Conservation (phyloP, 805 yeast genomes). For the Nakazawaea populi region DNA sequence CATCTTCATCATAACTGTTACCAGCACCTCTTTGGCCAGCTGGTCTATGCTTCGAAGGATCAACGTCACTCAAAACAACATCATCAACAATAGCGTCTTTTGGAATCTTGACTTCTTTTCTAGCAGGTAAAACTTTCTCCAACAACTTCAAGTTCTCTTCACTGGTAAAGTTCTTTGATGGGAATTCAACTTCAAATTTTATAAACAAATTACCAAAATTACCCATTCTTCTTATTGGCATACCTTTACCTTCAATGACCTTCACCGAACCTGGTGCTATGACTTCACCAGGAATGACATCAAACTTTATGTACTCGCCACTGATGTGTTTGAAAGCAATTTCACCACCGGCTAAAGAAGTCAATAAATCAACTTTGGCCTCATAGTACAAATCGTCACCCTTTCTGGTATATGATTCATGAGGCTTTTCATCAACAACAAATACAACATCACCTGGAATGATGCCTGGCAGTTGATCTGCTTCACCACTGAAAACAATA, state of each 20-base stretch:
- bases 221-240: constrained; percentile 91
- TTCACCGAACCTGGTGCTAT: constrained; percentile 74
- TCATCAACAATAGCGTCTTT: constrained; percentile 75
- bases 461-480: constrained; percentile 93
- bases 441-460: constrained; percentile 97
- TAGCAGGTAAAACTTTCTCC: constrained; percentile 75
- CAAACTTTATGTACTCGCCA: constrained; percentile 84
- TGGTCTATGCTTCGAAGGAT: constrained; percentile 52
- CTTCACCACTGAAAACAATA: constrained; percentile 89
- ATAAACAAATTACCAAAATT: constrained; percentile 83
- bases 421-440: constrained; percentile 86
- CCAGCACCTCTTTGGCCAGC: constrained; percentile 31
- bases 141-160: constrained; percentile 72
- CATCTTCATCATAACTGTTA: constrained; percentile 38
- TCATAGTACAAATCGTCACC: constrained; percentile 83
- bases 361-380: constrained; percentile 83
- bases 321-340: constrained; percentile 83
- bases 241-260: constrained; percentile 90
- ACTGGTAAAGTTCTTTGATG: constrained; percentile 60
- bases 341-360: constrained; percentile 96
- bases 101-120: constrained; percentile 59
- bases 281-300: constrained; percentile 87
- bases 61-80: constrained; percentile 63
- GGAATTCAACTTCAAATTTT: constrained; percentile 88
- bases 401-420: constrained; percentile 75